Percentiles rank a stretch among this genome's conserved stretches.
These are phyloP conservation scores for Leccinum insolens DNA, from an alignment of 1,284 basidiomycete genomes.

Conservation along the genomic window DNA sequence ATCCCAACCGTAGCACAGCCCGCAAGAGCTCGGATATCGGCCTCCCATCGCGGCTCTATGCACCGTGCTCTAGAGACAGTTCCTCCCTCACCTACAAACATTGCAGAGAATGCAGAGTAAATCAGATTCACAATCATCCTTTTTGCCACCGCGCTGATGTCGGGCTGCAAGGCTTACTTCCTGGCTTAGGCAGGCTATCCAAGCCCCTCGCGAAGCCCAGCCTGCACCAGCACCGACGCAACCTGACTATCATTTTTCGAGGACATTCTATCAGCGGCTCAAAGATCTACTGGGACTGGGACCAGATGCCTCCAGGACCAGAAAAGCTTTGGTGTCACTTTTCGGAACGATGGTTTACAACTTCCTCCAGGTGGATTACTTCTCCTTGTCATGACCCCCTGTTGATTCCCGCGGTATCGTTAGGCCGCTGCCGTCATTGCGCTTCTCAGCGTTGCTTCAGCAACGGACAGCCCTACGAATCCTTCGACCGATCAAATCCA, in stretches of 20 bases:
- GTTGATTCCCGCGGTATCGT: conserved; percentile 16
- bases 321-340: conserved; percentile 61
- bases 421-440: conserved; percentile 59
- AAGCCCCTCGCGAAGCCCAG: conserved; percentile 19
- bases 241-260: conserved; percentile 9
- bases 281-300: conserved; percentile 61
- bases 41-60: conserved; percentile 28
- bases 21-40: conserved; percentile 32
- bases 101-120: conserved; percentile 27
- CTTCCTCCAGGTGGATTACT: conserved; percentile 53
- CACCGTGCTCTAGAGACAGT: conserved; percentile 26
- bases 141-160: conserved; percentile 25
- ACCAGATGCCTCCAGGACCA: conserved; percentile 52
- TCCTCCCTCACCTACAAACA: conserved; percentile 26
- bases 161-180: conserved; percentile 19
- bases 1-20: conserved; percentile 33
- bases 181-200: conserved; percentile 32
- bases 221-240: conserved; percentile 7
- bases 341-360: conserved; percentile 58
- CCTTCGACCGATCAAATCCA: conserved; percentile 57
- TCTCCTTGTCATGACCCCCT: neutral
- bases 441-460: conserved; percentile 53
- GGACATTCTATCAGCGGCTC: conserved; percentile 26
- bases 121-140: conserved; percentile 8
- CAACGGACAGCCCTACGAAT: conserved; percentile 51